A percentile compares a stretch with the other conserved stretches of the same genome.
These are phyloP conservation scores for Cutaneotrichosporon dermatis DNA, from an alignment of 1,284 basidiomycete genomes.

Conservation along the genomic window DNA sequence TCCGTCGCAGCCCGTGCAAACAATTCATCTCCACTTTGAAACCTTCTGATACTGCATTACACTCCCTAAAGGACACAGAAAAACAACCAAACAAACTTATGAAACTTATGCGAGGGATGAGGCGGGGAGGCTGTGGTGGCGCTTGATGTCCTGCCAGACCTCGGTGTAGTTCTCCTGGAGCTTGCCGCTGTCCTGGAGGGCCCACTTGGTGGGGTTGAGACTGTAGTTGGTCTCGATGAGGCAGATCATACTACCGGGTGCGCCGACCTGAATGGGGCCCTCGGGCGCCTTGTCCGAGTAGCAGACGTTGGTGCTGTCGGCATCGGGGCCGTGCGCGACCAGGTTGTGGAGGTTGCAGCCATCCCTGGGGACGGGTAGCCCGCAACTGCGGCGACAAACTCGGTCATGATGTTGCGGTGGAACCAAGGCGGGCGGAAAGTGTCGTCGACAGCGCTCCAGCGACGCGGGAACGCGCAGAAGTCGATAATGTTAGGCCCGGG, in stretches of 20 bases:
- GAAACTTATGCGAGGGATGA: too few relatives aligned
- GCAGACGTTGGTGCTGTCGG: slow-evolving; percentile 7
- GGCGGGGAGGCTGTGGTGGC: slow-evolving; percentile 8
- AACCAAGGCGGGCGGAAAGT: slow-evolving; percentile 53
- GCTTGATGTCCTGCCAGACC: slow-evolving; percentile 14
- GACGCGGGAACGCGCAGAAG: slow-evolving; percentile 26
- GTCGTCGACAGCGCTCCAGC: slow-evolving; percentile 41
- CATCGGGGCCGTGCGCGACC: slow-evolving; percentile 33
- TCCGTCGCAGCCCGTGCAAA: too few relatives aligned
- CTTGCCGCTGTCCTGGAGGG: slow-evolving; percentile 28
- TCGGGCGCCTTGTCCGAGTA: slow-evolving; percentile 7
- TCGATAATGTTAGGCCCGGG: slow-evolving; percentile 54
- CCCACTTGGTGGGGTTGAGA: slow-evolving; percentile 9
- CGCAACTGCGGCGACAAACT: slow-evolving; percentile 22
- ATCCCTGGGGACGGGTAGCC: slow-evolving; percentile 18
- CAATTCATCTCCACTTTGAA: too few relatives aligned
- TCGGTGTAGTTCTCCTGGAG: slow-evolving; percentile 28
- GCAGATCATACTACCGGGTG: slow-evolving; percentile 1
- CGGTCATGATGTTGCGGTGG: slow-evolving; percentile 56
- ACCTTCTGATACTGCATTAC: too few relatives aligned
- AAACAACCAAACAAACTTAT: too few relatives aligned
- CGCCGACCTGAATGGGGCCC: slow-evolving; percentile 4
- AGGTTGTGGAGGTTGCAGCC: slow-evolving; percentile 34
- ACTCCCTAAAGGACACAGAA: too few relatives aligned
- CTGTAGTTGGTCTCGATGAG: slow-evolving; percentile 8